phyloP scores from a whole-genome alignment of 2,329 filamentous ascomycete species.

The Ilyonectria destructans region DNA sequence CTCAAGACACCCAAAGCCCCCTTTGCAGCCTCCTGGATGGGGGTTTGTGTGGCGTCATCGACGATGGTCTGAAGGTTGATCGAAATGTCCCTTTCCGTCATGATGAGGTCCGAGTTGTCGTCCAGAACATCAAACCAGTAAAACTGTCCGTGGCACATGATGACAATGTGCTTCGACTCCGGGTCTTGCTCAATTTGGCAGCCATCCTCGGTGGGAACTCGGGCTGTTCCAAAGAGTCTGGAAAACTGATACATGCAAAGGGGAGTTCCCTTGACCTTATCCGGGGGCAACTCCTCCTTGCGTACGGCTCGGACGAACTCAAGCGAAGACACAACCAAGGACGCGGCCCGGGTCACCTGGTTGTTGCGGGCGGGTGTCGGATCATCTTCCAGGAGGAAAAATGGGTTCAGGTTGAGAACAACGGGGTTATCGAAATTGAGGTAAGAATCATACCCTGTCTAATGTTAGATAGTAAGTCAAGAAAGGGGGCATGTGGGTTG shows the following conservation, averaged over 20 bases:
- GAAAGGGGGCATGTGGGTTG: background rate
- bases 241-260: slow-evolving; percentile 99
- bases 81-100: slow-evolving; percentile 94
- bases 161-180: slow-evolving; percentile 92
- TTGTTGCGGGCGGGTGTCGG: slow-evolving; percentile 97
- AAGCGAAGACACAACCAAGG: slow-evolving; percentile 89
- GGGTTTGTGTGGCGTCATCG: slow-evolving; percentile 89
- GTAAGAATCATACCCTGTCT: slow-evolving; percentile 96
- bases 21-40: slow-evolving; percentile 96
- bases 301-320: slow-evolving; percentile 95
- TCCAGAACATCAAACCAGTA: slow-evolving; percentile 99
- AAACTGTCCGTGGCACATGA: slow-evolving; percentile 94
- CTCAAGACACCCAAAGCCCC: slow-evolving; percentile 93
- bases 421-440: slow-evolving; percentile 98
- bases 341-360: slow-evolving; percentile 94
- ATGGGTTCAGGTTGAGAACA: slow-evolving; percentile 96
- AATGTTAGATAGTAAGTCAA: slow-evolving; percentile 27
- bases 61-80: slow-evolving; percentile 94
- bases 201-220: slow-evolving; percentile 93
- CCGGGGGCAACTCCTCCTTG: slow-evolving; percentile 92
- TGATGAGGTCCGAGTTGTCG: slow-evolving; percentile 94
- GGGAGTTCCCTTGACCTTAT: slow-evolving; percentile 86
- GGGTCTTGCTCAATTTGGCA: slow-evolving; percentile 97
- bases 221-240: slow-evolving; percentile 92
- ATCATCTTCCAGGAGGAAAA: slow-evolving; percentile 97